phyloP scores from a whole-genome alignment of 768 basidiomycete genomes.

The Amanita exitialis region DNA sequence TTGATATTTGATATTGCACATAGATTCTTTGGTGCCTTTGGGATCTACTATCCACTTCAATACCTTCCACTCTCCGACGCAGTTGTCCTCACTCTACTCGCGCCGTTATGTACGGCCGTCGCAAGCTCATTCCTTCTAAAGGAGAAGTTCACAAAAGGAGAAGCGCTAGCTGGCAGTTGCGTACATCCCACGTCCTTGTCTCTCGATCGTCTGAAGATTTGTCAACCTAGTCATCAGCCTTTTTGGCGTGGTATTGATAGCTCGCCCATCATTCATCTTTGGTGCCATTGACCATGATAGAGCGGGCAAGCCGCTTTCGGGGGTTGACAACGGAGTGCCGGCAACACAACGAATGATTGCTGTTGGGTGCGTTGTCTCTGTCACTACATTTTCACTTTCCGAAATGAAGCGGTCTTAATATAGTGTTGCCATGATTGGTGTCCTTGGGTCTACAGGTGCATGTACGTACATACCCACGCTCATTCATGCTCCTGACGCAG shows the following conservation, averaged over 20 bases:
- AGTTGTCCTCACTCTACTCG: slow-evolving; percentile 65
- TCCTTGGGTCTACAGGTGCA: slow-evolving; percentile 54
- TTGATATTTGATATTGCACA: neutral
- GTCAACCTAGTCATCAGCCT: slow-evolving; percentile 47
- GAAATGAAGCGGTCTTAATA: neutral
- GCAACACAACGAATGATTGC: slow-evolving; percentile 38
- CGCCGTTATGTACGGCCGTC: slow-evolving; percentile 55
- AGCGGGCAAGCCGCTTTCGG: no score
- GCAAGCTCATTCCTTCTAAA: slow-evolving; percentile 32
- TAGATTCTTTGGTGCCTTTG: slow-evolving; percentile 64
- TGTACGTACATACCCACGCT: slow-evolving; percentile 31
- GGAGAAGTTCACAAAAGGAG: slow-evolving; percentile 45
- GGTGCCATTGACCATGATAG: slow-evolving; percentile 20
- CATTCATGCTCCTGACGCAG: neutral
- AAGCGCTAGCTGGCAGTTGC: slow-evolving; percentile 40
- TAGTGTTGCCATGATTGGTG: slow-evolving; percentile 54
- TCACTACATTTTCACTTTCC: neutral
- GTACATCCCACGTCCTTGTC: neutral
- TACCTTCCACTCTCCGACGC: slow-evolving; percentile 75
- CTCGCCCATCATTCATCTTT: slow-evolving; percentile 69
- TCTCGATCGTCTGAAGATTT: neutral
- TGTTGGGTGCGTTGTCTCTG: slow-evolving; percentile 33
- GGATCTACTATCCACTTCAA: slow-evolving; percentile 61
- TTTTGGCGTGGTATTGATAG: slow-evolving; percentile 71
- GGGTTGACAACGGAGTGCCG: neutral